These are phyloP conservation scores for Pythium utonaiense DNA, from an alignment of 352 stramenopile species.

Conservation along the genomic window DNA sequence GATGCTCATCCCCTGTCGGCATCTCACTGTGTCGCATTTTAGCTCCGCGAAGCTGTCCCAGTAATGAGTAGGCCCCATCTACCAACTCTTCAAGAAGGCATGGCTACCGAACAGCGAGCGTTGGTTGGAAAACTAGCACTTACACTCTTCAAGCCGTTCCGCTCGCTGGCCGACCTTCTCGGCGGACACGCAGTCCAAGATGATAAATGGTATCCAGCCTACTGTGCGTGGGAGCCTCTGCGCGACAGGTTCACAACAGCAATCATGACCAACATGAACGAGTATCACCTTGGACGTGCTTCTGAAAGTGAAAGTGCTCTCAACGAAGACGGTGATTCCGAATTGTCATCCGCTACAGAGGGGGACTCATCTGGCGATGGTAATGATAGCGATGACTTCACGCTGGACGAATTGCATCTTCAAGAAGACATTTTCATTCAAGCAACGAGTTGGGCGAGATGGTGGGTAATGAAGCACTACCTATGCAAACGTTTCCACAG, in stretches of 20 bases:
- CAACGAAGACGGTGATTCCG: neutral
- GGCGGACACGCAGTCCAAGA: neutral
- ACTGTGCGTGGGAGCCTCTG: neutral
- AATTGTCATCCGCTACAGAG: neutral
- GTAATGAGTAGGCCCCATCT: too few species aligned
- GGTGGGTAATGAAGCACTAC: neutral
- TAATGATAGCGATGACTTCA: neutral
- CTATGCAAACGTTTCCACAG: neutral
- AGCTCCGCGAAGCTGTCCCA: too few species aligned
- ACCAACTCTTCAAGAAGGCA: too few species aligned
- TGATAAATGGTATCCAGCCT: conserved; percentile 1
- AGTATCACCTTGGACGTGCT: conserved; percentile 7
- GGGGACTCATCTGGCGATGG: neutral
- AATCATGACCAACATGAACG: conserved; percentile 20
- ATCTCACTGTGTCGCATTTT: conserved; percentile 3
- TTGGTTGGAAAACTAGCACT: too few species aligned
- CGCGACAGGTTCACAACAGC: neutral
- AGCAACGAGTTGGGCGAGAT: too few species aligned
- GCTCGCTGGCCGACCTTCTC: neutral
- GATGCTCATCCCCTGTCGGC: neutral
- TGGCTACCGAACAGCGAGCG: too few species aligned
- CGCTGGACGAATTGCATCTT: too few species aligned
- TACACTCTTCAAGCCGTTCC: conserved; percentile 13
- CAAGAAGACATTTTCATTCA: too few species aligned
- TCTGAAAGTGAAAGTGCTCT: neutral